These are phyloP conservation scores for Kockovaella imperatae DNA, from an alignment of 768 basidiomycete genomes.

Conservation along the genomic window DNA sequence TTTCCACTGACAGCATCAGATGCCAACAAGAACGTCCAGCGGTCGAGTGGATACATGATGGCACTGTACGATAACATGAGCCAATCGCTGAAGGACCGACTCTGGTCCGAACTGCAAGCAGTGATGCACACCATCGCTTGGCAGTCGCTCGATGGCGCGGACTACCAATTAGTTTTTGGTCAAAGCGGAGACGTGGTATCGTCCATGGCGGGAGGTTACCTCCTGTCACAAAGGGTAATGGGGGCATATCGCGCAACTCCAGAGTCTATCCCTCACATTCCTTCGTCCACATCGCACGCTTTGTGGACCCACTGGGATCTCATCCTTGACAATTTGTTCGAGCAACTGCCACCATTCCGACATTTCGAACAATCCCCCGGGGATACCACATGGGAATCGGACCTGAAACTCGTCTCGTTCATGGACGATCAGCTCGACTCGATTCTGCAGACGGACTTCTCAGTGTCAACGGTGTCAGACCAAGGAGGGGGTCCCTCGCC, in stretches of 20 bases:
- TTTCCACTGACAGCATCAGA: conserved; percentile 25
- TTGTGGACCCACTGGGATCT: conserved; percentile 39
- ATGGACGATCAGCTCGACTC: conserved; percentile 36
- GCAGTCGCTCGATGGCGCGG: conserved; percentile 19
- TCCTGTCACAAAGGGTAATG: conserved; percentile 33
- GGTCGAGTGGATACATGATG: conserved; percentile 16
- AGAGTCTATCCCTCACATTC: conserved; percentile 30
- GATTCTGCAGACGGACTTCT: conserved; percentile 6
- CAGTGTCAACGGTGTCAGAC: neutral
- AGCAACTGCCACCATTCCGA: conserved; percentile 30
- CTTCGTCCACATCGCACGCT: conserved; percentile 19
- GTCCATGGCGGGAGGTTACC: conserved; percentile 24
- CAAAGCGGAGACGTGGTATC: conserved; percentile 25
- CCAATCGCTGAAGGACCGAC: conserved; percentile 14
- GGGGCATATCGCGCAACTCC: conserved; percentile 24
- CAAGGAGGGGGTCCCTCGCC: conserved; percentile 1
- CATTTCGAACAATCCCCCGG: conserved; percentile 11
- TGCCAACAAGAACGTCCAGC: conserved; percentile 9
- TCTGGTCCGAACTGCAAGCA: conserved; percentile 24
- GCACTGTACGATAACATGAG: conserved; percentile 24
- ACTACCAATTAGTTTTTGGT: conserved; percentile 29
- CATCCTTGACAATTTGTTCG: conserved; percentile 37
- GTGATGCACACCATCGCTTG: conserved; percentile 37
- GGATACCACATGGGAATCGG: conserved; percentile 19
- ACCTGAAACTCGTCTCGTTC: conserved; percentile 28